Evolutionary conservation across 768 basidiomycete genomes (phyloP), one percentile per base, ranked within the genome.

Genomic region (Erythrobasidium yunnanense): DNA sequence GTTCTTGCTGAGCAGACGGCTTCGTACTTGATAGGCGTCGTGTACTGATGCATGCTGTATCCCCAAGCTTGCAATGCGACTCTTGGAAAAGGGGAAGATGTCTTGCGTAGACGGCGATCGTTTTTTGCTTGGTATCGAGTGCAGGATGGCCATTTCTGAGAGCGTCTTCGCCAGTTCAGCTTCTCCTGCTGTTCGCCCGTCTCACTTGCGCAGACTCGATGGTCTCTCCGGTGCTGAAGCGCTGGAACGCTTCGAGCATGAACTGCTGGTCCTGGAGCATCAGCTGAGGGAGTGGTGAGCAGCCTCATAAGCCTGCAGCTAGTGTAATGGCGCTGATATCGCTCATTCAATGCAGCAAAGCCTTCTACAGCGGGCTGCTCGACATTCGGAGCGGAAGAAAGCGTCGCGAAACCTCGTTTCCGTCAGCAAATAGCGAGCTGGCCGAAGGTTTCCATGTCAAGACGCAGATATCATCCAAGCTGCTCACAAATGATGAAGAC

Each of bases 221-320:
- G n/a, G 29, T 2, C 45, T 63, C 17, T n/a, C 45, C 30, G 25
- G 32, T 15, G 46, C 49, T 23, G 22, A 25, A 27, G 60, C 38
- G 6, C 49, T 47, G 7, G 22, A 29, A 2, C 60, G 60, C 23
- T 63, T 63, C 49, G 25, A 20, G 29, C 6, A 52, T 4, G 60
- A 63, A 27, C 45, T 33, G 47, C 47, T 29, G 32, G 30, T 52
- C 32, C 60, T 63, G 27, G 45, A 63, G 60, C 46, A 20, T n/a
- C 60, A 63, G 15, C 60, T 63, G 15, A 51, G 33, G 34, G 60
- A 63, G 32, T 63, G 60, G 60, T 63, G 30, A n/a, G 60, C n/a
- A 32, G 13, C 29, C 15, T 33, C 55, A 42, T 46, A n/a, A 4
- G 30, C 32, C 8, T 33, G 38, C 32, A 22, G 5, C 29, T 4